phyloP scores from a whole-genome alignment of 164 flowering plant species.

The Berberis thunbergii region DNA sequence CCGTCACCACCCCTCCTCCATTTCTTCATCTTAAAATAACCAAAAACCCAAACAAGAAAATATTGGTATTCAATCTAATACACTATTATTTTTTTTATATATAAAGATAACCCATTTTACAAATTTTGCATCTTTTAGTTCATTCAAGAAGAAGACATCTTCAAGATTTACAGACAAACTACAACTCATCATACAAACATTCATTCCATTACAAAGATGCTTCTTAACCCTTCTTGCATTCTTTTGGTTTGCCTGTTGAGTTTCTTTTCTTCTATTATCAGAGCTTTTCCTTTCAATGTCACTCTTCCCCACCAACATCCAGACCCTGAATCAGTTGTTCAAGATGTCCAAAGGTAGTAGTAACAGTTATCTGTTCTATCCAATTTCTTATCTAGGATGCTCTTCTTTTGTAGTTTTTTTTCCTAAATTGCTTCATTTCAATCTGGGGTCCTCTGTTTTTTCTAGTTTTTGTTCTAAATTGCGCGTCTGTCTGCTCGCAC shows the following conservation, averaged over 20 bases:
- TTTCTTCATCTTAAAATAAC: not conserved
- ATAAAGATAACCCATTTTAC: not conserved
- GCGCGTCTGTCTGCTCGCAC: not conserved
- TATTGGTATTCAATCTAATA: not conserved
- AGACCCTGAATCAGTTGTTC: constrained; percentile 29
- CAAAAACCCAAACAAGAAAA: not conserved
- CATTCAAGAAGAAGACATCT: constrained; percentile 10
- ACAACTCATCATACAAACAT: not conserved
- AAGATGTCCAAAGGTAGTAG: constrained; percentile 30
- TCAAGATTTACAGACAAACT: constrained; percentile 3
- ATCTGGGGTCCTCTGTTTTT: not conserved
- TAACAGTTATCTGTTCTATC: too few species aligned
- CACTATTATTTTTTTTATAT: constrained; percentile 2
- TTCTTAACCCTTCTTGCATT: constrained; percentile 15
- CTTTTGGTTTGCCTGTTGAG: constrained; percentile 8
- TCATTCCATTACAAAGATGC: constrained; percentile 13
- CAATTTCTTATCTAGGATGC: too few species aligned
- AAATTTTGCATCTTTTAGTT: not conserved
- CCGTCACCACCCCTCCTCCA: too few species aligned
- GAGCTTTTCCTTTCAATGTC: constrained; percentile 18
- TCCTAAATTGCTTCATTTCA: not conserved
- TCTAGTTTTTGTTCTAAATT: not conserved
- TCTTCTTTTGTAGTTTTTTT: not conserved
- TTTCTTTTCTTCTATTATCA: constrained; percentile 5
- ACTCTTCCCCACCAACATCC: constrained; percentile 34